Evolutionary conservation across 345 rosid genomes (phyloP).

Genomic region (Erucastrum elatum): DNA sequence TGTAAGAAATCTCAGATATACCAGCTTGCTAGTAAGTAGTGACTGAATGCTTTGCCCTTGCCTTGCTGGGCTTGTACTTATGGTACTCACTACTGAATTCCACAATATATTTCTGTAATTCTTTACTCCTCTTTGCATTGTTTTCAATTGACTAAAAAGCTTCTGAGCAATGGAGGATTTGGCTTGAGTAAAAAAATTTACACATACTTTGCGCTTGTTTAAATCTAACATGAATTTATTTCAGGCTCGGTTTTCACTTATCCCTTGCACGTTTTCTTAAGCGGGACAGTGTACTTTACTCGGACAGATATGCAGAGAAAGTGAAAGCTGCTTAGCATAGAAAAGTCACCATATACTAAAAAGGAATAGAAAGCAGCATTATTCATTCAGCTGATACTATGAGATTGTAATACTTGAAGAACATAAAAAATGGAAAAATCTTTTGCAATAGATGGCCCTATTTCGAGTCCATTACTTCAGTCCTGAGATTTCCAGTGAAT

Average conservation of each 20-base stretch:
- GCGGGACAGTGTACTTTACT: constrained; percentile 51
- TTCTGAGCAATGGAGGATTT: neutral
- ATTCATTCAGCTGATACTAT: constrained; percentile 19
- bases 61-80: neutral
- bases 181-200: neutral
- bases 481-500: neutral
- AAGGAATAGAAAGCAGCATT: neutral
- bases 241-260: constrained; percentile 58
- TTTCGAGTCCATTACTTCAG: neutral
- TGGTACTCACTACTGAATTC: neutral
- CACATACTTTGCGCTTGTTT: constrained; percentile 21
- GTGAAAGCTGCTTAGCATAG: constrained; percentile 47
- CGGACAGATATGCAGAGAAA: constrained; percentile 33
- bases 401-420: constrained; percentile 1
- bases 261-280: constrained; percentile 60
- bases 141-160: neutral
- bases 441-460: neutral
- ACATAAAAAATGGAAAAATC: constrained; percentile 8
- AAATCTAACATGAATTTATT: neutral
- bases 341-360: constrained; percentile 2
- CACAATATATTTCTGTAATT: neutral
- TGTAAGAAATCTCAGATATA: neutral
- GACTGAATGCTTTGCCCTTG: neutral
- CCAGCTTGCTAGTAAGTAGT: neutral
- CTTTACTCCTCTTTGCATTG: neutral